A percentile compares a stretch with the other conserved stretches of the same genome.
Conservation (phyloP, 345 rosid species). For the Microcos paniculata region DNA sequence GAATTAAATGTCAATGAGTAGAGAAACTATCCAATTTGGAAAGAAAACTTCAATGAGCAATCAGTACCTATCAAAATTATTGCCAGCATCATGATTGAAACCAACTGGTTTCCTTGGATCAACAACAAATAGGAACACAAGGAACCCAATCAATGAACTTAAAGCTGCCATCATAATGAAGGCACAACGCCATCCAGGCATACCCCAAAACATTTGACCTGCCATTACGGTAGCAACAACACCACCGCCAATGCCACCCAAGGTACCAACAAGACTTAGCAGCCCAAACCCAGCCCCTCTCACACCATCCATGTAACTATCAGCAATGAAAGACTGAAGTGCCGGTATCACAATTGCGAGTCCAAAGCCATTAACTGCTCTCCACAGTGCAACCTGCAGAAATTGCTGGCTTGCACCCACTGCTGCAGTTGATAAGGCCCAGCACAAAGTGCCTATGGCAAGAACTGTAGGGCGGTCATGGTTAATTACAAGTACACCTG, state of each 20-base stretch:
- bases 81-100: slow-evolving; percentile 8
- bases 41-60: neutral
- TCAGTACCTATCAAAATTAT: slow-evolving; percentile 34
- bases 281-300: slow-evolving; percentile 94
- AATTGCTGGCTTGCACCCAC: slow-evolving; percentile 81
- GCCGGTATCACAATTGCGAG: slow-evolving; percentile 97
- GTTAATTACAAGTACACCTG: slow-evolving; percentile 79
- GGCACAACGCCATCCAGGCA: slow-evolving; percentile 95
- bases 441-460: slow-evolving; percentile 82
- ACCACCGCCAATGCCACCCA: slow-evolving; percentile 97
- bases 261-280: slow-evolving; percentile 69
- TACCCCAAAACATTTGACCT: slow-evolving; percentile 65
- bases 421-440: slow-evolving; percentile 97
- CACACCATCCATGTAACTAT: slow-evolving; percentile 76
- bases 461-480: slow-evolving; percentile 90
- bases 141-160: slow-evolving; percentile 72
- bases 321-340: slow-evolving; percentile 93
- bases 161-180: slow-evolving; percentile 83
- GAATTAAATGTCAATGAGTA: neutral
- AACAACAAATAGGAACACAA: slow-evolving; percentile 68
- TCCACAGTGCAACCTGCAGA: slow-evolving; percentile 81
- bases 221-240: slow-evolving; percentile 95
- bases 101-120: slow-evolving; percentile 58
- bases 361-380: slow-evolving; percentile 95
- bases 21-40: neutral